Evolutionary conservation across 139 green algal genomes (phyloP), one percentile per base, ranked within the genome.

Genomic region (Trebouxia sp.): DNA sequence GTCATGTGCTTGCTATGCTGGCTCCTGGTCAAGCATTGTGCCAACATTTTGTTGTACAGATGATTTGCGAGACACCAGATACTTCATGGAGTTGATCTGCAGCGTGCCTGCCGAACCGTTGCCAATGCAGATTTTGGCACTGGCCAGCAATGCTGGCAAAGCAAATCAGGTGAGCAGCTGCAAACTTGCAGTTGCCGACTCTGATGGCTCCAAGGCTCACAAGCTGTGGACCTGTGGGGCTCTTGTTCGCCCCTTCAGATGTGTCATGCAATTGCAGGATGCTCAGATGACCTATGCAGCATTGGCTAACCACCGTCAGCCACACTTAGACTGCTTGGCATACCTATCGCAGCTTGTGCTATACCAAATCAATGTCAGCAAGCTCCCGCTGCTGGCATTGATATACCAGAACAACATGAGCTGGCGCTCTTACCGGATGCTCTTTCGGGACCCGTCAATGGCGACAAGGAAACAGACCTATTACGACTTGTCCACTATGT

Each of bases 321-420:
- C 69, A 51, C 69, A 58, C 7, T 39, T 77, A 42, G 69, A 77
- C 69, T 77, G 69, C 69, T 55, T 77, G 69, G 41, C 69, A 55
- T 77, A 77, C n/a, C 69, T 56, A 51, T 51, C 69, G 69, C 69
- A 77, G 69, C 69, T 58, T 55, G 42, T 77, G 42, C 69, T 77
- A 55, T 38, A 77, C 69, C 69, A 77, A 55, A 37, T 77, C 69
- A 77, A 77, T 77, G 69, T 77, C 69, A 77, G 69, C 69, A 77
- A 55, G 69, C 69, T 77, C 42, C 69, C 69, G 69, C 69, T 77
- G 39, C 69, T 77, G 41, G 42, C 41, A 55, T 55, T 77, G 69
- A 77, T 77, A 35, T 43, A 41, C 56, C n/a, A 69, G 56, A 37
- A 37, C 56, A 37, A 69, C 56, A 69, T 22, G 28, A 69, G 56